phyloP scores from a whole-genome alignment of 2,329 filamentous ascomycete species.

The Tolypocladium capitatum region DNA sequence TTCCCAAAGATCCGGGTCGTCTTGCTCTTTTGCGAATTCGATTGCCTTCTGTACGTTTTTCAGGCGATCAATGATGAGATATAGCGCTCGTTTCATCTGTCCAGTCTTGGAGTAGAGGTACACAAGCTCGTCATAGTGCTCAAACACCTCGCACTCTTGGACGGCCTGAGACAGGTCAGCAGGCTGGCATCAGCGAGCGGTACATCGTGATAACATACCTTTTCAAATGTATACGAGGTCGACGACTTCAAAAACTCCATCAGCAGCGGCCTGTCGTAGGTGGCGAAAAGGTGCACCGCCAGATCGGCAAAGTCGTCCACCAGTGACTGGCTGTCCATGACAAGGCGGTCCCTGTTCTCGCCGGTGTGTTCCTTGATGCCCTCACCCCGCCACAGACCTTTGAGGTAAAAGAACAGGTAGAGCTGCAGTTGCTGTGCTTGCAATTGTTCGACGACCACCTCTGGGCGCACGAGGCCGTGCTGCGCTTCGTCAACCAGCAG shows the following conservation, averaged over 20 bases:
- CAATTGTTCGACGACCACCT: slow-evolving; percentile 67
- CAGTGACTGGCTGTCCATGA: slow-evolving; percentile 50
- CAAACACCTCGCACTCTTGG: slow-evolving; percentile 64
- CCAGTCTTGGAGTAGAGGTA: slow-evolving; percentile 92
- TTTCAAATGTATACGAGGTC: slow-evolving; percentile 79
- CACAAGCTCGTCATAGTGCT: slow-evolving; percentile 86
- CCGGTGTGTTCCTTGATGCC: slow-evolving; percentile 41
- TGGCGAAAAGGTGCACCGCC: slow-evolving; percentile 73
- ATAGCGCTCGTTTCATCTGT: slow-evolving; percentile 80
- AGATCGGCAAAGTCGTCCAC: slow-evolving; percentile 82
- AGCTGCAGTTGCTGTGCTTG: slow-evolving; percentile 51
- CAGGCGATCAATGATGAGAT: slow-evolving; percentile 86
- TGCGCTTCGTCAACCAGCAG: slow-evolving; percentile 85
- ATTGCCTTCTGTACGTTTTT: slow-evolving; percentile 88
- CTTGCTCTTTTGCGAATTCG: slow-evolving; percentile 83
- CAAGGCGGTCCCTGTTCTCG: slow-evolving; percentile 41
- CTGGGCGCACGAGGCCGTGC: slow-evolving; percentile 69
- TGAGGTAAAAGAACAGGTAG: slow-evolving; percentile 87
- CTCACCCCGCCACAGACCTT: slow-evolving; percentile 70
- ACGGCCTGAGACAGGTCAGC: slow-evolving; percentile 35
- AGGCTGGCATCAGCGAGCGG: neutral
- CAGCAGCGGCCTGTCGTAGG: slow-evolving; percentile 65
- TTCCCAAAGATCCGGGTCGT: slow-evolving; percentile 87
- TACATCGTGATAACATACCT: slow-evolving; percentile 23
- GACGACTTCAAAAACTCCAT: slow-evolving; percentile 80